Evolutionary conservation across 2,329 filamentous ascomycete genomes (phyloP), one percentile per base, ranked within the genome.

Genomic region (Ceratocystis alfenasii): DNA sequence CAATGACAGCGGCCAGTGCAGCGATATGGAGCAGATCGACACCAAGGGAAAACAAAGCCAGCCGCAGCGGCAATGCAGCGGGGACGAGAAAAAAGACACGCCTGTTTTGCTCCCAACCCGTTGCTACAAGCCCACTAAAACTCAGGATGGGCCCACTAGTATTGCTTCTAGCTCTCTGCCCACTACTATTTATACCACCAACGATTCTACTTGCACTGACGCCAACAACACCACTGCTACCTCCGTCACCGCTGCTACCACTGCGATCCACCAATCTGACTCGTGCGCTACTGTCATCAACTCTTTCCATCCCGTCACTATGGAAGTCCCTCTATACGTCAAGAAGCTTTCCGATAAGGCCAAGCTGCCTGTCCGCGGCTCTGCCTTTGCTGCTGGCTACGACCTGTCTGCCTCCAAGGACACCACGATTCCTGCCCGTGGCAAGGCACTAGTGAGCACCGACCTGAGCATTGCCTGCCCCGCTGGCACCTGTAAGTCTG

Each of bases 381-480:
- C 89, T 70, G 87, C 86, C 64, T 92, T 89, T 73, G 90, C 94
- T 0, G 94, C 94, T 0, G 94, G 94, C 45, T 97, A 97, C 78
- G 94, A 99, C 76, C 74, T 99, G 67, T 97, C 96, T 77, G 87
- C 86, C 63, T 83, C 90, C 1, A 84, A 84, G 72, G 83, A 87
- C 46, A 87, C 86, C 3, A 82, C 83, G 1, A 86, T 99, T 66
- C 92, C 92, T 0, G 85, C 88, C 1, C 82, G 89, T 68, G 92
- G 91, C 70, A 91, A 95, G 77, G 90, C 80, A 0, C 78, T 96
- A 36, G 91, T 97, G 46, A 88, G 92, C 71, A 97, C 94, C 0
- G 93, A 94, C 72, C 88, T 99, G 69, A 86, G 87, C 71, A 93
- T 99, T 78, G 89, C 91, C 30, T 88, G 96, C 62, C 94, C 94